Evolutionary conservation across 352 stramenopile genomes (phyloP).

Genomic region (Phytophthora agathidicida): DNA sequence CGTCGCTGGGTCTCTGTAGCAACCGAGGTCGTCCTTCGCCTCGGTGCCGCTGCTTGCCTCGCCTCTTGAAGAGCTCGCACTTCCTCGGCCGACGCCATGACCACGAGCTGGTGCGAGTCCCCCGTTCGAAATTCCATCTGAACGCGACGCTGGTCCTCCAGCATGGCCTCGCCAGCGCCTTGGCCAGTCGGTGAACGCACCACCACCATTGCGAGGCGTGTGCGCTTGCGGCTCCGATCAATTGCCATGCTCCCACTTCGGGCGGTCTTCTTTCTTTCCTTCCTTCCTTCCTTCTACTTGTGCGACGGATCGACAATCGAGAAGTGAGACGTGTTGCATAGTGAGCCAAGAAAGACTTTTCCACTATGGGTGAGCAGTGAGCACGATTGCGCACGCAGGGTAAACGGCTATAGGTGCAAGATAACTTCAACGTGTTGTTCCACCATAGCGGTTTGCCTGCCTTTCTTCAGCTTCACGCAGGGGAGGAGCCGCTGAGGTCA

Average conservation of each 20-base stretch:
- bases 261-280: too few relatives aligned
- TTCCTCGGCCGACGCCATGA: conserved; percentile 29
- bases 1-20: conserved; percentile 21
- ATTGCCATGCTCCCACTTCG: conserved; percentile 13
- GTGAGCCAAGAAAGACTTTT: conserved; percentile 20
- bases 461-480: too few relatives aligned
- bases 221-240: conserved; percentile 9
- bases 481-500: too few relatives aligned
- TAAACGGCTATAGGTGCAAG: too few relatives aligned
- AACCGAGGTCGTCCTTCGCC: background rate
- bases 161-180: background rate
- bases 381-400: too few relatives aligned
- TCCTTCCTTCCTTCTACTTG: too few relatives aligned
- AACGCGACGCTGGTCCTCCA: conserved; percentile 12
- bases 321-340: conserved; percentile 17
- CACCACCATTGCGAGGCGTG: conserved; percentile 25
- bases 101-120: conserved; percentile 16
- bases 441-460: too few relatives aligned
- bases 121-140: conserved; percentile 23
- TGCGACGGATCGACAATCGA: conserved; percentile 2
- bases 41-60: background rate
- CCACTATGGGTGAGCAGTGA: conserved; percentile 6
- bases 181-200: conserved; percentile 10
- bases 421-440: too few relatives aligned
- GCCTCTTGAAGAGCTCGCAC: conserved; percentile 2